Conservation (phyloP, 495 filamentous ascomycete genomes). For the Lichenothelia convexa region DNA sequence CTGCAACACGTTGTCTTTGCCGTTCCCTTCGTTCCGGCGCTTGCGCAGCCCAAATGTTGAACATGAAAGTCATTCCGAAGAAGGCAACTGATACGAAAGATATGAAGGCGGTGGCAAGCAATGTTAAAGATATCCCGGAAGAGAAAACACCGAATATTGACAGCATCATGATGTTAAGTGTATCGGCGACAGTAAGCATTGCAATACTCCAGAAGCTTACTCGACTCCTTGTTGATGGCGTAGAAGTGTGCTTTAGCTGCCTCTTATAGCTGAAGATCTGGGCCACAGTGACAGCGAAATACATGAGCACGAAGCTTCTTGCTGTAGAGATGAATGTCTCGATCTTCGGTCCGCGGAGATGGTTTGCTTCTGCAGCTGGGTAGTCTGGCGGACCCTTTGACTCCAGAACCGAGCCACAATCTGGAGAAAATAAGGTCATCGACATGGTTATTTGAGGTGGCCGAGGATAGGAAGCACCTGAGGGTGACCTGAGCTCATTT, state of each 20-base stretch:
- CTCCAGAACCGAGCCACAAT: constrained; percentile 82
- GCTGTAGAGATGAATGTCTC: constrained; percentile 52
- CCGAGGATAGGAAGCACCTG: constrained; percentile 51
- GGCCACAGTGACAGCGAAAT: constrained; percentile 41
- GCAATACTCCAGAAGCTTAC: constrained; percentile 77
- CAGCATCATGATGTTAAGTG: constrained; percentile 41
- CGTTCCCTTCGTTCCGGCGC: constrained; percentile 57
- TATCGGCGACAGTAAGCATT: constrained; percentile 76
- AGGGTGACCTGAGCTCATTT: constrained; percentile 66
- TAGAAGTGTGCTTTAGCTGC: constrained; percentile 82
- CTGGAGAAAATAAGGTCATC: constrained; percentile 75
- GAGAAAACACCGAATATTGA: constrained; percentile 45
- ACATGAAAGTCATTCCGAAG: constrained; percentile 67
- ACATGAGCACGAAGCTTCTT: constrained; percentile 46
- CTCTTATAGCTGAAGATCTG: constrained; percentile 60
- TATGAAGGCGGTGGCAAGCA: constrained; percentile 51
- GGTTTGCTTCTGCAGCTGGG: constrained; percentile 40
- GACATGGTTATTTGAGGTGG: constrained; percentile 63
- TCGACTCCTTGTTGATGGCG: constrained; percentile 81
- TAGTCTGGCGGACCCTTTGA: constrained; percentile 66
- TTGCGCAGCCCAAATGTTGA: constrained; percentile 76
- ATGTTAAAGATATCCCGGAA: constrained; percentile 45
- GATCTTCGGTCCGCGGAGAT: constrained; percentile 60
- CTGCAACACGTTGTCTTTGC: constrained; percentile 25
- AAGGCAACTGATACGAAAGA: constrained; percentile 54